phyloP scores from a whole-genome alignment of 257 asterid species.

The Solanum sparsipilum region DNA sequence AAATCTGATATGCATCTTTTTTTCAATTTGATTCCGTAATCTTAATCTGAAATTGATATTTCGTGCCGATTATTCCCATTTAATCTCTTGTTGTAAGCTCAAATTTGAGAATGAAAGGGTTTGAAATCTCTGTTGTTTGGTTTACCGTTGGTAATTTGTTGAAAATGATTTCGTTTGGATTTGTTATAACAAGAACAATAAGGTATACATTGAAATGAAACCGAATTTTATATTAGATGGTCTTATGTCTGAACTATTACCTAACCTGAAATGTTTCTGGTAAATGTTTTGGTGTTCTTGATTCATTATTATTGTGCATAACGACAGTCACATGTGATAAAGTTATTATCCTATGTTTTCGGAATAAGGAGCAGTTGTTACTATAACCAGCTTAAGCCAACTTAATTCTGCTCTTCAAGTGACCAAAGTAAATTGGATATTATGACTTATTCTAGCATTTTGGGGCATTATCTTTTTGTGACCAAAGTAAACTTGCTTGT shows the following conservation, averaged over 20 bases:
- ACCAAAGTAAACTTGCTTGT: neutral
- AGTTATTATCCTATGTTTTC: neutral
- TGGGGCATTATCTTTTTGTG: neutral
- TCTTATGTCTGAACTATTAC: neutral
- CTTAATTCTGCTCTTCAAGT: neutral
- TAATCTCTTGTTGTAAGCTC: neutral
- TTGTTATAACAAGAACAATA: neutral
- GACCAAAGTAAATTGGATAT: neutral
- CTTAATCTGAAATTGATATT: neutral
- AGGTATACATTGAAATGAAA: neutral
- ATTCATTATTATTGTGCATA: neutral
- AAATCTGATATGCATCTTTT: neutral
- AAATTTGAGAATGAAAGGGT: neutral
- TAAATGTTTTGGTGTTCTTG: neutral
- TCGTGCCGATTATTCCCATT: neutral
- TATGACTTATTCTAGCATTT: neutral
- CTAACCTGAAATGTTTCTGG: neutral
- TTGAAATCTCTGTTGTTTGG: conserved; percentile 10
- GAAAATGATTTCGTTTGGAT: neutral
- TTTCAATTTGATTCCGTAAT: neutral
- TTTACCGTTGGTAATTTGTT: neutral
- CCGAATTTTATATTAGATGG: neutral
- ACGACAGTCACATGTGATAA: neutral
- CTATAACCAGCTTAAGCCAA: neutral
- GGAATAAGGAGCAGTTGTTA: neutral